phyloP scores from a whole-genome alignment of 148 eudicot species.

The Rhododendron ovatum region DNA sequence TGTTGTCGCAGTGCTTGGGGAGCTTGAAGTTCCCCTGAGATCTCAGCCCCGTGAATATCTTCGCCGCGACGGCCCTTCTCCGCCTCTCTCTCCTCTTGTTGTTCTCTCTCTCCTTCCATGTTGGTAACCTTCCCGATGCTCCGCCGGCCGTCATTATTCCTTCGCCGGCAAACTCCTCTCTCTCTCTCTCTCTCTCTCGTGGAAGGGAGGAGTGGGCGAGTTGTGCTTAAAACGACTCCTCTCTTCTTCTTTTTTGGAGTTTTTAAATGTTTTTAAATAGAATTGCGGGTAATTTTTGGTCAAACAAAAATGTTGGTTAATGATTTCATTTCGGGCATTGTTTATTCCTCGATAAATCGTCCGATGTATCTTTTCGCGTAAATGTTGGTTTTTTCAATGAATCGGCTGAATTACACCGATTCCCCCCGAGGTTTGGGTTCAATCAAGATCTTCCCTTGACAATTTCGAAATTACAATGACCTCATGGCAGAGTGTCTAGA shows the following conservation, averaged over 20 bases:
- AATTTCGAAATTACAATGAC: background rate
- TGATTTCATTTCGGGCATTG: background rate
- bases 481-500: background rate
- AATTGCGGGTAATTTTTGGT: background rate
- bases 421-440: background rate
- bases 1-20: constrained; percentile 72
- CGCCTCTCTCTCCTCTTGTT: constrained; percentile 63
- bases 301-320: background rate
- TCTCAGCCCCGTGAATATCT: constrained; percentile 58
- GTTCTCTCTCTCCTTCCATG: constrained; percentile 72
- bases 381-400: background rate
- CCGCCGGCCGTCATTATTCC: constrained; percentile 30
- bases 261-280: too few relatives aligned
- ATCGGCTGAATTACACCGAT: background rate
- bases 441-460: background rate
- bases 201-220: background rate
- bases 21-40: constrained; percentile 63
- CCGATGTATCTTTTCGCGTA: background rate
- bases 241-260: background rate
- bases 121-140: constrained; percentile 49
- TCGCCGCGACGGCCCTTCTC: constrained; percentile 59
- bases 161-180: background rate
- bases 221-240: background rate
- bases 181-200: background rate
- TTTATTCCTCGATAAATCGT: background rate